These are phyloP conservation scores for Cenococcum geophilum DNA, from an alignment of 495 filamentous ascomycete species.

Conservation along the genomic window DNA sequence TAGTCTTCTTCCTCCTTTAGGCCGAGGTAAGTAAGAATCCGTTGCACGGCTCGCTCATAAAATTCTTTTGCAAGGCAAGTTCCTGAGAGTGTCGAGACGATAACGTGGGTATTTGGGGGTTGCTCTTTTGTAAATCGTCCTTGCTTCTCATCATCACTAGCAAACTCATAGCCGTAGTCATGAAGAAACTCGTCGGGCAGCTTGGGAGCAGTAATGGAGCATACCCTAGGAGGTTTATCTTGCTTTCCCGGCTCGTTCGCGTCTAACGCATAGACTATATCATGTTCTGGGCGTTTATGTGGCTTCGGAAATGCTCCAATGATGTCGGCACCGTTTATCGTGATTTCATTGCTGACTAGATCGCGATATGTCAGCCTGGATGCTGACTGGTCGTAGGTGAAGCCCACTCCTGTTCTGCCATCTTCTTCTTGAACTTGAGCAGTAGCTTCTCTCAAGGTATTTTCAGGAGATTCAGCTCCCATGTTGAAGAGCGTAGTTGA, in stretches of 20 bases:
- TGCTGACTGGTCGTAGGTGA: background rate
- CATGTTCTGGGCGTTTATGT: background rate
- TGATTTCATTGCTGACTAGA: background rate
- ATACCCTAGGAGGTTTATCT: background rate
- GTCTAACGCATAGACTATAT: background rate
- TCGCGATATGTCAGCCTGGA: background rate
- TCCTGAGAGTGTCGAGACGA: conserved; percentile 72
- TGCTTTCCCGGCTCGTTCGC: background rate
- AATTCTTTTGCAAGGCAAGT: conserved; percentile 54
- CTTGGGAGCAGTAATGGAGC: conserved; percentile 13
- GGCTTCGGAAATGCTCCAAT: conserved; percentile 1
- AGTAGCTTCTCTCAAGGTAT: background rate
- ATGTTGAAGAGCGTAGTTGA: background rate
- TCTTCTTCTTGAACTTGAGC: background rate
- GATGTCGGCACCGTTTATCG: background rate
- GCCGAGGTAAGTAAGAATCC: conserved; percentile 48
- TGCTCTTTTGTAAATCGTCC: background rate
- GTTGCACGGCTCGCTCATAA: conserved; percentile 52
- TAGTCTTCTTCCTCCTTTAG: conserved; percentile 38
- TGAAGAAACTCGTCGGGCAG: conserved; percentile 21
- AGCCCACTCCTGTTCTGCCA: background rate
- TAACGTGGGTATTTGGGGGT: conserved; percentile 44
- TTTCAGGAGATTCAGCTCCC: background rate
- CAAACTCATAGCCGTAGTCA: conserved; percentile 11
- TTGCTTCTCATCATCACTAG: background rate